Percentiles rank a stretch among this genome's conserved stretches.
Evolutionary conservation across 2,329 filamentous ascomycete genomes (phyloP).

Genomic region (Sclerotinia subarctica): DNA sequence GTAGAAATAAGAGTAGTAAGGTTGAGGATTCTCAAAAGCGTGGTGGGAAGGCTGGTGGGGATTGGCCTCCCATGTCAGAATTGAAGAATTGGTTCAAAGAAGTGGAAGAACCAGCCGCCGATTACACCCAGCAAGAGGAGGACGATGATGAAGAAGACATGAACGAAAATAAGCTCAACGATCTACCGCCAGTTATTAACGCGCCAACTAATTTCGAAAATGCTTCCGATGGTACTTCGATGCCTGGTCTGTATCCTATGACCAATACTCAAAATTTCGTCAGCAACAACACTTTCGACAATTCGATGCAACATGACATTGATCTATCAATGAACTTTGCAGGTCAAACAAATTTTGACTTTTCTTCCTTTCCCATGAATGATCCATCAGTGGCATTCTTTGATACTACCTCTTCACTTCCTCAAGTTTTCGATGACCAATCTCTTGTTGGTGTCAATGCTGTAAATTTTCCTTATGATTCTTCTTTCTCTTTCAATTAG

Average conservation of each 20-base stretch:
- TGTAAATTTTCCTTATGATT: slow-evolving; percentile 28
- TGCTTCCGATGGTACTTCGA: slow-evolving; percentile 15
- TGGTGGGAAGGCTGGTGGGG: slow-evolving; percentile 52
- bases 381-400: slow-evolving; percentile 28
- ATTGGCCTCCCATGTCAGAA: slow-evolving; percentile 55
- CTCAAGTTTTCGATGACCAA: slow-evolving; percentile 29
- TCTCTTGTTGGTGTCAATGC: slow-evolving; percentile 23
- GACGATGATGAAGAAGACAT: slow-evolving; percentile 42
- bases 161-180: slow-evolving; percentile 34
- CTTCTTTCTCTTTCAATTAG: slow-evolving; percentile 19
- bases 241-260: slow-evolving; percentile 23
- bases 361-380: slow-evolving; percentile 24
- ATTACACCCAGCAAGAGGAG: slow-evolving; percentile 36
- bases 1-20: slow-evolving; percentile 41
- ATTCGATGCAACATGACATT: slow-evolving; percentile 27
- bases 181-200: slow-evolving; percentile 22
- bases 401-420: slow-evolving; percentile 26
- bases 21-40: slow-evolving; percentile 45
- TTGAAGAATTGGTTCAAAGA: slow-evolving; percentile 60
- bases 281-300: slow-evolving; percentile 26
- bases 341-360: slow-evolving; percentile 30
- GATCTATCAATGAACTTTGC: slow-evolving; percentile 30
- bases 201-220: slow-evolving; percentile 32
- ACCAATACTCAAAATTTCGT: slow-evolving; percentile 24
- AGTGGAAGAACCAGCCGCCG: slow-evolving; percentile 42